phyloP scores from a whole-genome alignment of 164 flowering plant genomes.

The Liquidambar formosana region DNA sequence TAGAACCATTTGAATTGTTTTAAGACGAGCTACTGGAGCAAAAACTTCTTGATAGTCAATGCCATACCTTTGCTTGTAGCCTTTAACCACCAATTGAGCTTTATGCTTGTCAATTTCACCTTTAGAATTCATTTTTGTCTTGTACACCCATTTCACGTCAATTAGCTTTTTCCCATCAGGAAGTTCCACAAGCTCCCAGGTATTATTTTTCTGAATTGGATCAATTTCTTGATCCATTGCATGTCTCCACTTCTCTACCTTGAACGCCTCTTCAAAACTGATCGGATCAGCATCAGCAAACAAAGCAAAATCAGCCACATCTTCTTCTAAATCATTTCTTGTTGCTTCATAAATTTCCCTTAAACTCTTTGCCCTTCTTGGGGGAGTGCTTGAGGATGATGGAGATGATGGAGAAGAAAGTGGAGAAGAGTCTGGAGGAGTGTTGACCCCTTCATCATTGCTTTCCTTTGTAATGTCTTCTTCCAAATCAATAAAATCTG shows the following conservation, averaged over 20 bases:
- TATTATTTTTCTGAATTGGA: neutral
- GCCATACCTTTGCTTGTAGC: neutral
- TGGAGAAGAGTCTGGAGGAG: too few relatives aligned
- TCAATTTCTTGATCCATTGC: neutral
- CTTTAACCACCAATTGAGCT: neutral
- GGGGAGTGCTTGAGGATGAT: too few relatives aligned
- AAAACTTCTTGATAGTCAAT: constrained; percentile 2
- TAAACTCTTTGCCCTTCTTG: too few relatives aligned
- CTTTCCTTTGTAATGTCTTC: too few relatives aligned
- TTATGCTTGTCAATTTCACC: neutral
- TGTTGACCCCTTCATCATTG: too few relatives aligned
- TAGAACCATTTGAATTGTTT: neutral
- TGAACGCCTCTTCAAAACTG: too few relatives aligned
- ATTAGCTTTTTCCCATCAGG: neutral
- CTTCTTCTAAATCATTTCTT: too few relatives aligned
- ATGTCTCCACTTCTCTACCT: too few relatives aligned
- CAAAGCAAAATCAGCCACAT: neutral
- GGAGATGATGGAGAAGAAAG: too few relatives aligned
- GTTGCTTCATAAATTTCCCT: too few relatives aligned
- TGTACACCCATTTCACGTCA: neutral
- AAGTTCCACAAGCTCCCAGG: neutral
- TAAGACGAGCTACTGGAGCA: neutral
- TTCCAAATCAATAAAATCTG: too few relatives aligned
- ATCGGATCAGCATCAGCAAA: neutral
- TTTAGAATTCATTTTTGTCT: neutral